These are phyloP conservation scores for Stentor roeselii DNA, from an alignment of 73 alveolate species.

Conservation along the genomic window DNA sequence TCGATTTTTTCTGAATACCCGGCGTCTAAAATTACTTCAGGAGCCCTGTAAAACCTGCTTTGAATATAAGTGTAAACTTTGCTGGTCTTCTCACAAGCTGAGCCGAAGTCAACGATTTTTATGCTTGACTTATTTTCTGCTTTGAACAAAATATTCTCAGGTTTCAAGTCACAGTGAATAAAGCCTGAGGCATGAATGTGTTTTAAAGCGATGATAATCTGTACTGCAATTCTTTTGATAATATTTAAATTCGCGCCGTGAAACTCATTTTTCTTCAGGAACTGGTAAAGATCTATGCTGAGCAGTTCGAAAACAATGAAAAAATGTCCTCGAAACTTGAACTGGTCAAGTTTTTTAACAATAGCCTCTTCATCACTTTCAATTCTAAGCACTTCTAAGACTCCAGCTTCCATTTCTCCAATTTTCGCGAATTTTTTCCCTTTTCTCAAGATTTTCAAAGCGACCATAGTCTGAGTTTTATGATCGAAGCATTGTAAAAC, in stretches of 20 bases:
- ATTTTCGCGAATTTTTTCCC: constrained; percentile 82
- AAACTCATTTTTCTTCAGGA: constrained; percentile 19
- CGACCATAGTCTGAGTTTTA: constrained; percentile 69
- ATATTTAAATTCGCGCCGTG: not conserved
- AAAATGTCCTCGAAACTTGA: constrained; percentile 55
- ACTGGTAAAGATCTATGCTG: constrained; percentile 58
- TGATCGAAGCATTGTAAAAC: constrained; percentile 90
- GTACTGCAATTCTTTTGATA: constrained; percentile 24
- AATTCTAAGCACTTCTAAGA: constrained; percentile 41
- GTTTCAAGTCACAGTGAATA: constrained; percentile 48
- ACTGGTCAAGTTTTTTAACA: not conserved
- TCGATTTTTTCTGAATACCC: constrained; percentile 34
- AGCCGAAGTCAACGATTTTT: constrained; percentile 45
- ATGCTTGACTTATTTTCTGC: constrained; percentile 33
- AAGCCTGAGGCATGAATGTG: constrained; percentile 33
- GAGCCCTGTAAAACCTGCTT: constrained; percentile 49
- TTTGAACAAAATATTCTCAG: constrained; percentile 45
- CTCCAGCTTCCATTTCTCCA: constrained; percentile 86
- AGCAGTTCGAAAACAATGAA: constrained; percentile 51
- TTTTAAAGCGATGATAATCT: constrained; percentile 30
- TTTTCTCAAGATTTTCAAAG: constrained; percentile 84
- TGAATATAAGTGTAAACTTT: constrained; percentile 44
- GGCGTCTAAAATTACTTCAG: constrained; percentile 40
- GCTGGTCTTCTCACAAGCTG: constrained; percentile 32
- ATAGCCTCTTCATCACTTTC: not conserved